Base-by-base conservation (phyloP, 257 asterid genomes). In the Lycium barbarum region DNA sequence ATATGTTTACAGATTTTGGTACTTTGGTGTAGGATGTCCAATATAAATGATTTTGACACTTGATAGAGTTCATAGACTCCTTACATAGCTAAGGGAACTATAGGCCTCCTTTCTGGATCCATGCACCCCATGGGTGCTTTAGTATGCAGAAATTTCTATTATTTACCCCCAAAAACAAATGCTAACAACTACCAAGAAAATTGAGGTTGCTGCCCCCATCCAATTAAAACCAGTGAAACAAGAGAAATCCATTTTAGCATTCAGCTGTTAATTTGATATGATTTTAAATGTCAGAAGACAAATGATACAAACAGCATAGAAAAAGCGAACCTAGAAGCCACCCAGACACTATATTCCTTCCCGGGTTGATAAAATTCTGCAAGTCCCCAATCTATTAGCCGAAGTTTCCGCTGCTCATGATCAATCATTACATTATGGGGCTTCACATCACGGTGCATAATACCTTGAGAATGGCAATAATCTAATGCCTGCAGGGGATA, bases 361-460 rank as follows among this genome's bases (percentile, higher is more conserved):
- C 89, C 92, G 9, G 92, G 92, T 79, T 89, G 92, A 80, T 89
- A 89, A 73, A 89, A 89, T 57, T 89, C 92, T 38, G 92, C 92
- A 55, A 89, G 89, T 71, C 92, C 92, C 92, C 92, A 89, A 74
- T 89, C 92, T 79, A 89, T 89, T 36, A 89, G 89, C 82, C 92
- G 88, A 66, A 89, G 90, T 79, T 89, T 88, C 51, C 92, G 88
- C 89, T 89, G 88, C 87, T 89, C 92, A 22, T 89, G 92, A 88
- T 89, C 92, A 89, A 89, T 89, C 90, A 89, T 88, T 80, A 89
- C 89, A 84, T 89, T 89, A 53, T 89, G 92, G 73, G 92, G 92
- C 92, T 89, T 89, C 92, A 89, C 92, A 74, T 89, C 90, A 51
- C 92, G 88, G 80, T 89, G 92, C 92, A 89, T 89, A 79, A 89